Percentiles rank a stretch among this genome's conserved stretches.
Evolutionary conservation across 805 yeast genomes (phyloP).

Genomic region (Nakazawaea wickerhamii): DNA sequence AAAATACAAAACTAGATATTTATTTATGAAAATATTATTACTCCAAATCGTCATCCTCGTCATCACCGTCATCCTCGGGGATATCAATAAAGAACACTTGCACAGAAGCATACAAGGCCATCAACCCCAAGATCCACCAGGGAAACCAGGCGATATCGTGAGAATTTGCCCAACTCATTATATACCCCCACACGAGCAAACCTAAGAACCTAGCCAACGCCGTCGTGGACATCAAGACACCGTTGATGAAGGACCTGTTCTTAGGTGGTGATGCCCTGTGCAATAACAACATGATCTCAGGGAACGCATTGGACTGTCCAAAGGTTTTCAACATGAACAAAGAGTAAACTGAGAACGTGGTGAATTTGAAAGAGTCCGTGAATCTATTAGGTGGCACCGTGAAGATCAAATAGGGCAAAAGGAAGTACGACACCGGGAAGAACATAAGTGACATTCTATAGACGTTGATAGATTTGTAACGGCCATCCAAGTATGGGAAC

Average conservation of each 20-base stretch:
- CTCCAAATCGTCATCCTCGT: slow-evolving; percentile 4
- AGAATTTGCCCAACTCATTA: slow-evolving; percentile 14
- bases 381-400: slow-evolving; percentile 24
- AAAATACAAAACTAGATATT: slow-evolving; percentile 2
- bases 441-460: slow-evolving; percentile 33
- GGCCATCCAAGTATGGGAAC: slow-evolving; percentile 47
- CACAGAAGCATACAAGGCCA: slow-evolving; percentile 6
- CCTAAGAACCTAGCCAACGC: slow-evolving; percentile 54
- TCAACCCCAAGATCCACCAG: slow-evolving; percentile 14
- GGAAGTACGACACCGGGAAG: slow-evolving; percentile 40
- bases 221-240: slow-evolving; percentile 46
- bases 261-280: slow-evolving; percentile 49
- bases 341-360: slow-evolving; percentile 21
- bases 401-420: slow-evolving; percentile 44
- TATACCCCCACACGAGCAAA: slow-evolving; percentile 51
- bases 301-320: slow-evolving; percentile 42
- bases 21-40: neutral
- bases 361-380: neutral
- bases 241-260: slow-evolving; percentile 56
- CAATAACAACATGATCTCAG: slow-evolving; percentile 46
- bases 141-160: slow-evolving; percentile 13
- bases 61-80: slow-evolving; percentile 3
- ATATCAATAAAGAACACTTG: slow-evolving; percentile 10
- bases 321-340: slow-evolving; percentile 23
- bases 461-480: slow-evolving; percentile 37